Percentiles rank a stretch among this genome's conserved stretches.
Evolutionary conservation across 108 stramenopile genomes (phyloP).

Genomic region (Pseudonitzschia delicatissima): DNA sequence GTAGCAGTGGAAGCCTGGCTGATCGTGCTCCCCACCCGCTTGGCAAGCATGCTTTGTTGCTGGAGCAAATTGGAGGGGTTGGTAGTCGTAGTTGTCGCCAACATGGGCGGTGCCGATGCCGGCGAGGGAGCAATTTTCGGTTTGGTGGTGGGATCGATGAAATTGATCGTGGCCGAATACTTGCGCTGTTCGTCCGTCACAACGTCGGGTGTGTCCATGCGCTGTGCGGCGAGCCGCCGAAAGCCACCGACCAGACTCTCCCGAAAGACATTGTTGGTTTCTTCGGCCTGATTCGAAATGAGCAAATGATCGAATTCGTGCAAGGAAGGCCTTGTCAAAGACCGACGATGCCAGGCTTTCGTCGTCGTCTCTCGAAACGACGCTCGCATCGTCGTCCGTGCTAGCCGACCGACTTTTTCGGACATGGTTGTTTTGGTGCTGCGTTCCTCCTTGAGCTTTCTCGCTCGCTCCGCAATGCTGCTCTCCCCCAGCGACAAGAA

Average conservation of each 20-base stretch:
- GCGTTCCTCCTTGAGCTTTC: background rate
- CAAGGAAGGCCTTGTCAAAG: background rate
- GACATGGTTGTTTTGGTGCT: background rate
- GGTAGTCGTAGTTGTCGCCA: background rate
- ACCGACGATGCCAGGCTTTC: background rate
- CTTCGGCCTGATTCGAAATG: conserved; percentile 20
- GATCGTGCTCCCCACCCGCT: background rate
- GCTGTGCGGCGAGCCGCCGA: conserved; percentile 9
- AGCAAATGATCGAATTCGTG: conserved; percentile 9
- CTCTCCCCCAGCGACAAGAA: conserved; percentile 11
- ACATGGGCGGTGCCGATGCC: conserved; percentile 1
- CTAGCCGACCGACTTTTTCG: background rate
- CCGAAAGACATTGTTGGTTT: conserved; percentile 20
- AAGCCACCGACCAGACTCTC: conserved; percentile 23
- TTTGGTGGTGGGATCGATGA: conserved; percentile 75
- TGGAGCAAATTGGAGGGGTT: conserved; percentile 24
- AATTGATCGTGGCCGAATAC: conserved; percentile 46
- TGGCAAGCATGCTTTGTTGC: background rate
- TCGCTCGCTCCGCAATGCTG: conserved; percentile 12
- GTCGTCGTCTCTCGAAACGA: background rate
- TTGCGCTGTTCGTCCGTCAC: background rate
- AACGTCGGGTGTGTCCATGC: background rate
- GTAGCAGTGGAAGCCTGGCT: background rate
- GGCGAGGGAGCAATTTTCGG: background rate
- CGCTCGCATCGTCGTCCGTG: background rate